Conservation (phyloP, 2,329 filamentous ascomycete genomes). For the Pyrenochaeta sp. region DNA sequence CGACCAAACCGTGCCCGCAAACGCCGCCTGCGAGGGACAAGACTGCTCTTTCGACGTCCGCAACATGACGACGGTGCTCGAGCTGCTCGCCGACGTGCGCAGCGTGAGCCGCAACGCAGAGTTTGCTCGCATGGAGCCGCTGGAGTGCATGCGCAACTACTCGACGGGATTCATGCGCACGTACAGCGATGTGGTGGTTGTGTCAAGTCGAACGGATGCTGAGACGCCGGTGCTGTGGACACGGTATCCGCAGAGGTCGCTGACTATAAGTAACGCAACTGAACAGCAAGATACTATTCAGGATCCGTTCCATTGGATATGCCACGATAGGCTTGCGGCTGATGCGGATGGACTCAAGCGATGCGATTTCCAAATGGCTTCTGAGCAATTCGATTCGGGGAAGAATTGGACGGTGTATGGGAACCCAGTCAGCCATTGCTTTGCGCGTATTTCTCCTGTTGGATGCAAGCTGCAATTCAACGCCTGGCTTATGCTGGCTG, state of each 20-base stretch:
- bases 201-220: constrained; percentile 7
- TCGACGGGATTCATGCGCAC: constrained; percentile 14
- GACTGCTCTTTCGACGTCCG: constrained; percentile 13
- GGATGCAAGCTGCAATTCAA: constrained; percentile 26
- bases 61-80: constrained; percentile 5
- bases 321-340: constrained; percentile 10
- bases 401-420: constrained; percentile 25
- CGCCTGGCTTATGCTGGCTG: constrained; percentile 18
- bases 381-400: constrained; percentile 1
- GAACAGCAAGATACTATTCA: constrained; percentile 14
- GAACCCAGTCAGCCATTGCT: constrained; percentile 17
- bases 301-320: constrained; percentile 23
- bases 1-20: constrained; percentile 4
- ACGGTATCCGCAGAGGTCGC: constrained; percentile 14
- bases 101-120: constrained; percentile 1
- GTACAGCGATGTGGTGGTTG: constrained; percentile 16
- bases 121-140: constrained; percentile 5
- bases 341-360: background rate
- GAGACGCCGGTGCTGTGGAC: constrained; percentile 17
- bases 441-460: constrained; percentile 14
- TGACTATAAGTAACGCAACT: no score
- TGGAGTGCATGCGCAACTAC: constrained; percentile 15
- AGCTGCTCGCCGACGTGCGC: constrained; percentile 16
- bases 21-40: constrained; percentile 2
- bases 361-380: constrained; percentile 4